Conservation (phyloP, 2,329 filamentous ascomycete species). For the Aspergillus sp. region DNA sequence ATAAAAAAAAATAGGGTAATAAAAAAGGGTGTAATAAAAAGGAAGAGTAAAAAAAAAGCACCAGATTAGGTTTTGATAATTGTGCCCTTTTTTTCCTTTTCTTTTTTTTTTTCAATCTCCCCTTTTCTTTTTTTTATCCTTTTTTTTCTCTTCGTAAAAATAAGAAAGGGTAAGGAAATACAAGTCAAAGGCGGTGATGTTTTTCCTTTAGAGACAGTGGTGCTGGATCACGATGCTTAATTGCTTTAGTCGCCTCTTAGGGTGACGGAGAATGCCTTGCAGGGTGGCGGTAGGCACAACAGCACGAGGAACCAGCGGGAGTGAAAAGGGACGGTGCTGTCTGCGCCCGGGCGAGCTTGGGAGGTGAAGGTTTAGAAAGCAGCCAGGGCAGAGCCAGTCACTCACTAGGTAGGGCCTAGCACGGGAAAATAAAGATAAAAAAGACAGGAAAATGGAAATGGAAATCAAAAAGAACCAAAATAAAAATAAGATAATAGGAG, state of each 20-base stretch:
- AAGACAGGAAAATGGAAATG: neutral
- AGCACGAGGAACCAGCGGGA: slow-evolving; percentile 36
- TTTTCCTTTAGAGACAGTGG: slow-evolving; percentile 7
- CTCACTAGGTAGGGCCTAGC: slow-evolving; percentile 5
- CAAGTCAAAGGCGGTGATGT: slow-evolving; percentile 12
- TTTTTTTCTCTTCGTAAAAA: neutral
- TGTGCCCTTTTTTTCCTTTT: neutral
- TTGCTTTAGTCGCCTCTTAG: slow-evolving; percentile 39
- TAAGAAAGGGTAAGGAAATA: slow-evolving; percentile 11
- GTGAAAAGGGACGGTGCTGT: slow-evolving; percentile 22
- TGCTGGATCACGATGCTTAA: slow-evolving; percentile 39
- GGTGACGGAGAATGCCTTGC: slow-evolving; percentile 37
- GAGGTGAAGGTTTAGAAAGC: slow-evolving; percentile 22
- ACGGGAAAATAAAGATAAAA: slow-evolving; percentile 10
- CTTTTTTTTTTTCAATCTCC: neutral
- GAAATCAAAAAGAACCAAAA: slow-evolving; percentile 7
- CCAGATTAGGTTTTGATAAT: neutral
- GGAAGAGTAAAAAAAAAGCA: neutral
- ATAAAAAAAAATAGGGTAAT: slow-evolving; percentile 5
- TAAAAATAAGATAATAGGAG: slow-evolving; percentile 9
- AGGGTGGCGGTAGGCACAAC: slow-evolving; percentile 34
- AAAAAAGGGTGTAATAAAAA: slow-evolving; percentile 9
- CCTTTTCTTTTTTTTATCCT: neutral
- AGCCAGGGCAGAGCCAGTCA: slow-evolving; percentile 12
- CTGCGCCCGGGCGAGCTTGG: slow-evolving; percentile 16